phyloP scores from a whole-genome alignment of 441 rosid species.

The Brassica hybrid region DNA sequence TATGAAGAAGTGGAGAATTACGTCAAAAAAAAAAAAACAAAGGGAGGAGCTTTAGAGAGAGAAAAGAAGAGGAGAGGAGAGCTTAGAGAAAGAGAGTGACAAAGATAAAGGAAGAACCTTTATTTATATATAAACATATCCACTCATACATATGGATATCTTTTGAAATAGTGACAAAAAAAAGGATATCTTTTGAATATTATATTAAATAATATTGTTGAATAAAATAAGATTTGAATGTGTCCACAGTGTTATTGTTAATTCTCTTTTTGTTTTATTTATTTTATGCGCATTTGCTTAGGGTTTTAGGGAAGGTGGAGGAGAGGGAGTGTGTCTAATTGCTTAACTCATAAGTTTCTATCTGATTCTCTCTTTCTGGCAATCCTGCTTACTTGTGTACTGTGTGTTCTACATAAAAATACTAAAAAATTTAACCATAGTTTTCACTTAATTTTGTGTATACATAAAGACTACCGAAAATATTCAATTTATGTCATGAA shows the following conservation, averaged over 20 bases:
- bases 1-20: slow-evolving; percentile 59
- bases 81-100: slow-evolving; percentile 45
- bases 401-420: slow-evolving; percentile 3
- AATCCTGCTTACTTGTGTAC: slow-evolving; percentile 34
- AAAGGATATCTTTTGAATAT: slow-evolving; percentile 9
- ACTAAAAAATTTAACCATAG: not conserved
- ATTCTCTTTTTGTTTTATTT: slow-evolving; percentile 40
- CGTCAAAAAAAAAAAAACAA: slow-evolving; percentile 44
- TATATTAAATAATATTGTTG: slow-evolving; percentile 13
- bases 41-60: slow-evolving; percentile 50
- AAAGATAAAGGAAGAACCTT: slow-evolving; percentile 44
- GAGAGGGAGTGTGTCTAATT: slow-evolving; percentile 34
- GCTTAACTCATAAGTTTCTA: slow-evolving; percentile 47
- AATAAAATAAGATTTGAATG: slow-evolving; percentile 34
- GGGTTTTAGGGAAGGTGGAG: slow-evolving; percentile 43
- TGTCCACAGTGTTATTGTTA: slow-evolving; percentile 28
- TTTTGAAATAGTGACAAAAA: no score
- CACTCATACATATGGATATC: not conserved
- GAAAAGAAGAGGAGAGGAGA: slow-evolving; percentile 42
- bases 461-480: no score
- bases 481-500: slow-evolving; percentile 1
- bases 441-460: no score
- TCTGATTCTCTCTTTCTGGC: slow-evolving; percentile 39
- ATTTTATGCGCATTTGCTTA: slow-evolving; percentile 34
- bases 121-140: slow-evolving; percentile 39